These are phyloP conservation scores for Penicillium capsulatum DNA, from an alignment of 2,329 filamentous ascomycete species.

Conservation along the genomic window DNA sequence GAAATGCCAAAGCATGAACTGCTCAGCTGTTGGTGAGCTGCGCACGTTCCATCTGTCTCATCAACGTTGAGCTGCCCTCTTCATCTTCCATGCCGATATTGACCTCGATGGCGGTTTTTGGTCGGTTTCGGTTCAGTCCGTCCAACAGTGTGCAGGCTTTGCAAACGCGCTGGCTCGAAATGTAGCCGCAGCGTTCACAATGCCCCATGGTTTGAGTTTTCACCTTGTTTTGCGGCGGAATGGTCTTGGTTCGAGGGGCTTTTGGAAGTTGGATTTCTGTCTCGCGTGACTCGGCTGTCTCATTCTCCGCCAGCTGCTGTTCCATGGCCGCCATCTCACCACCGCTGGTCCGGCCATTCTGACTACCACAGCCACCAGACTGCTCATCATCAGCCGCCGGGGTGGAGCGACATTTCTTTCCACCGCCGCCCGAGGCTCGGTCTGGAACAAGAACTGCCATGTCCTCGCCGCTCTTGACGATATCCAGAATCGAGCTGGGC, in stretches of 20 bases:
- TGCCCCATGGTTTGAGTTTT: constrained; percentile 59
- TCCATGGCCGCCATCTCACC: constrained; percentile 83
- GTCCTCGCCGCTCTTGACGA: constrained; percentile 91
- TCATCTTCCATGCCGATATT: constrained; percentile 45
- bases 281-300: constrained; percentile 58
- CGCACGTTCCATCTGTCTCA: constrained; percentile 49
- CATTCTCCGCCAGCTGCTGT: constrained; percentile 62
- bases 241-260: constrained; percentile 1
- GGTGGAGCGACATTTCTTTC: constrained; percentile 21
- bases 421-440: constrained; percentile 44
- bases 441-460: constrained; percentile 83
- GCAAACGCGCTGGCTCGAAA: constrained; percentile 89
- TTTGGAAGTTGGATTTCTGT: constrained; percentile 55
- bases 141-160: constrained; percentile 91
- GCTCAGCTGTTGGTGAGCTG: constrained; percentile 39
- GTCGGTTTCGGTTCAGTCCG: constrained; percentile 72
- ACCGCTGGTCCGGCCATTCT: constrained; percentile 62
- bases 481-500: constrained; percentile 89
- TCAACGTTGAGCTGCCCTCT: constrained; percentile 50
- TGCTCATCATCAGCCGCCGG: constrained; percentile 46
- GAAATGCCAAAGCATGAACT: background rate
- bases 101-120: constrained; percentile 45
- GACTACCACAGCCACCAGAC: constrained; percentile 69
- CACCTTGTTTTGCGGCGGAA: constrained; percentile 47
- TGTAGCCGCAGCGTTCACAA: constrained; percentile 86